These are phyloP conservation scores for Xanthoceras sorbifolium DNA, from an alignment of 345 rosid genomes.

Conservation along the genomic window DNA sequence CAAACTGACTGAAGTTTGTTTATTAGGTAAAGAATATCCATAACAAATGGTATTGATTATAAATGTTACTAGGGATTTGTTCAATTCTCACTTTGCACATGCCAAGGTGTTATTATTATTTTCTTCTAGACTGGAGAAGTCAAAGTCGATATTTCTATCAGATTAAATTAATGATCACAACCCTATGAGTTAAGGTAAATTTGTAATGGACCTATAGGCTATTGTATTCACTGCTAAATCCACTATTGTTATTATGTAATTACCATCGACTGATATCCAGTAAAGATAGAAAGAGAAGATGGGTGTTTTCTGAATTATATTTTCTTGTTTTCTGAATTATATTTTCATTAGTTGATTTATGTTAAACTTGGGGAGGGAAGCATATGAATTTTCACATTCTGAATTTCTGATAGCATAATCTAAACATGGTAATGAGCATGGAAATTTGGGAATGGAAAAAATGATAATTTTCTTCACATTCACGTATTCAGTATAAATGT, in stretches of 20 bases:
- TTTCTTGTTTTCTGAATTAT: not conserved
- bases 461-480: not conserved
- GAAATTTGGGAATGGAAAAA: not conserved
- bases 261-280: not conserved
- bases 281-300: not conserved
- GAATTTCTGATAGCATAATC: not conserved
- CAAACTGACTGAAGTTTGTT: too few relatives aligned
- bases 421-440: not conserved
- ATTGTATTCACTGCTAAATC: not conserved
- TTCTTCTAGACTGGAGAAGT: not conserved
- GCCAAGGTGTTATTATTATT: not conserved
- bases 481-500: not conserved
- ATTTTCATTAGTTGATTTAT: not conserved
- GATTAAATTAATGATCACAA: not conserved
- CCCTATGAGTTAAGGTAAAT: not conserved
- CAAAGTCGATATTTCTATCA: not conserved
- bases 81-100: not conserved
- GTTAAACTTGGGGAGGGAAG: constrained; percentile 4
- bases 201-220: not conserved
- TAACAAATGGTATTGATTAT: not conserved
- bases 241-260: not conserved
- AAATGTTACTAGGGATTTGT: not conserved
- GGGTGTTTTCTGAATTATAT: not conserved
- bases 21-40: too few relatives aligned
- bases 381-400: not conserved